Evolutionary conservation across 352 stramenopile species (phyloP).

Genomic region (Globisporangium cystogenes): DNA sequence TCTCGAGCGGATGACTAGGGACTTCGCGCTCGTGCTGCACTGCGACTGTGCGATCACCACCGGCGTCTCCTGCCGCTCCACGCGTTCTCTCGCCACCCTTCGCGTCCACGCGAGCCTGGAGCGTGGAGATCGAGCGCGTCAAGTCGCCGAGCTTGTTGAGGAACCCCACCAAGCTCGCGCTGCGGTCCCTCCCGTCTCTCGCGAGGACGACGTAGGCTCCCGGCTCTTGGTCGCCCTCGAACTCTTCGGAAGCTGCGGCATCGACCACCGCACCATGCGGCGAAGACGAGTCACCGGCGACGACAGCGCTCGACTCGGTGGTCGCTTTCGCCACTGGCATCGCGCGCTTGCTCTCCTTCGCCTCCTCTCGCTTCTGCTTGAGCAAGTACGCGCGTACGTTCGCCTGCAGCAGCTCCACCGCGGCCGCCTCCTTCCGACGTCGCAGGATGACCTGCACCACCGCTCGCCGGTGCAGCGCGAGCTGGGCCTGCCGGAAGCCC

Average conservation of each 20-base stretch:
- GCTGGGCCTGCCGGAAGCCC: constrained; percentile 44
- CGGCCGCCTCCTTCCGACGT: constrained; percentile 39
- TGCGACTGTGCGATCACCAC: neutral
- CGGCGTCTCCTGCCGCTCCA: too few relatives aligned
- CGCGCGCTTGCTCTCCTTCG: neutral
- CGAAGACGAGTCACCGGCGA: neutral
- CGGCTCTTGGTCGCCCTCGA: neutral
- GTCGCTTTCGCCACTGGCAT: neutral
- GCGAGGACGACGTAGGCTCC: too few relatives aligned
- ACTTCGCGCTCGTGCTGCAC: neutral
- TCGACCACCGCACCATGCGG: neutral
- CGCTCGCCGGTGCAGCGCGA: constrained; percentile 43
- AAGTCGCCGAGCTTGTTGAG: constrained; percentile 11
- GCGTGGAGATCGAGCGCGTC: constrained; percentile 2
- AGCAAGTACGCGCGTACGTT: constrained; percentile 59
- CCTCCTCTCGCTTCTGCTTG: constrained; percentile 20
- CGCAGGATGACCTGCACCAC: constrained; percentile 43
- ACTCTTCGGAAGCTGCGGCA: neutral
- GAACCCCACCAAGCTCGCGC: constrained; percentile 1
- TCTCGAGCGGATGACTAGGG: neutral
- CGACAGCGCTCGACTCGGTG: neutral
- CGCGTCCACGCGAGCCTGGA: neutral
- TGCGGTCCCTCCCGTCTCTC: neutral
- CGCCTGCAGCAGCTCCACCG: constrained; percentile 54
- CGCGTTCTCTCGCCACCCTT: neutral